These are phyloP conservation scores for Chromosphaera perkinsii DNA, from an alignment of 208 protist genomes.

Conservation along the genomic window DNA sequence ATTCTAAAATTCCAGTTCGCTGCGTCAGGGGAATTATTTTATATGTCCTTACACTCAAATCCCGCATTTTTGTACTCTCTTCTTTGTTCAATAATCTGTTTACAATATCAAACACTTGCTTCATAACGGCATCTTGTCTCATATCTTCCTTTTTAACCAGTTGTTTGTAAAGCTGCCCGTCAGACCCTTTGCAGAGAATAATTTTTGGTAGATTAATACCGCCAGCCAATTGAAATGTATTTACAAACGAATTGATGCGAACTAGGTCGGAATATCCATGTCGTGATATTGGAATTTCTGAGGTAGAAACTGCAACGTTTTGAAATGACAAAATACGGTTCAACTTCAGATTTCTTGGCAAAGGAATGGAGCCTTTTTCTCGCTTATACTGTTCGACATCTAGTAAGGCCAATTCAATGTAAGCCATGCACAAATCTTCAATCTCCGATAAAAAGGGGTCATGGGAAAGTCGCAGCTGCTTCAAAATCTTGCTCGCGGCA, in stretches of 20 bases:
- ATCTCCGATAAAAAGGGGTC: no score
- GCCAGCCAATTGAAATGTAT: background rate
- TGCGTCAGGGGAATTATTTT: conserved; percentile 53
- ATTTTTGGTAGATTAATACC: conserved; percentile 12
- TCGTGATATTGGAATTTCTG: background rate
- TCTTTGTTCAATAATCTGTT: conserved; percentile 65
- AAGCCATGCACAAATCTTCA: no score
- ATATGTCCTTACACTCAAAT: conserved; percentile 77
- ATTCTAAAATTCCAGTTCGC: conserved; percentile 43
- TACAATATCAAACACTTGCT: conserved; percentile 80
- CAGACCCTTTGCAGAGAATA: conserved; percentile 15
- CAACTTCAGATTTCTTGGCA: no score
- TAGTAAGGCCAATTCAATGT: no score
- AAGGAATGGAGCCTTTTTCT: no score
- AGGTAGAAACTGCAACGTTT: no score
- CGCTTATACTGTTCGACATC: no score
- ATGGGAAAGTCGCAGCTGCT: no score
- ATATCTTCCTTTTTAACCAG: conserved; percentile 80
- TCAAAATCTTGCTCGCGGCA: no score
- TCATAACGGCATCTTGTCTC: conserved; percentile 88
- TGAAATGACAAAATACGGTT: no score
- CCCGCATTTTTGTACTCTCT: background rate
- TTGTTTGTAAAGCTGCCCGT: conserved; percentile 74
- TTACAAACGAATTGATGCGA: background rate
- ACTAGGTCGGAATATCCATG: background rate